Base-by-base conservation (phyloP, 352 stramenopile species). In the Blastocystis sp. region DNA sequence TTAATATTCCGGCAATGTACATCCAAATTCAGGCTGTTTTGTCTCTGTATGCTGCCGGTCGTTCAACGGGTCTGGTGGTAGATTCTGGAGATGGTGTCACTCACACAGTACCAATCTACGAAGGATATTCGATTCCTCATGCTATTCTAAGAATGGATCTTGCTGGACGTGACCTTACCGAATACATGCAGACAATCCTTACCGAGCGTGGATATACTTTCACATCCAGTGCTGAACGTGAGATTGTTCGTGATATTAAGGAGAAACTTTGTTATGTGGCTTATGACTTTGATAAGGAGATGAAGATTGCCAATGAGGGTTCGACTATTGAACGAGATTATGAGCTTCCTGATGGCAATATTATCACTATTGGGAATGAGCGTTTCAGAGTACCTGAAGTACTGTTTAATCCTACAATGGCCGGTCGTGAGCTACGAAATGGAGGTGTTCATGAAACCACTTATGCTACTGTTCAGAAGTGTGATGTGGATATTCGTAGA, bases 211-310 rank as follows among this genome's bases (percentile, higher is more conserved):
- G 94, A 74, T 97, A 97, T 91, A 94, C 92, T 51, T 96, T 97
- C 92, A 96, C 92, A 27, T 97, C 94, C 46, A 95, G 93, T 43
- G 94, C 94, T 69, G 94, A 97, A 88, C 92, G 94, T 88, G 95
- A 98, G 91, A 97, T 97, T 89, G 93, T 96, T 29, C 92, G 95
- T 81, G 95, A 98, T 90, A 97, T 98, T 90, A 98, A 98, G 93
- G 95, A 98, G 91, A 97, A 96, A 90, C 91, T 98, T 29, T 95
- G 92, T 66, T 98, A 98, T 90, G 90, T 97, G 5, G 94, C 94
- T 19, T 89, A 95, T 52, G 93, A 98, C 89, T 97, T 95, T 78
- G 93, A 97, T 56, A 90, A 92, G 67, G 93, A 96, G 59, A 94
- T 97, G 71, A 96, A 98, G 89, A 96, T 96, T 87, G 92, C 93